Evolutionary conservation across 169 alveolate species (phyloP).

Genomic region (Eimeria falciformis): DNA sequence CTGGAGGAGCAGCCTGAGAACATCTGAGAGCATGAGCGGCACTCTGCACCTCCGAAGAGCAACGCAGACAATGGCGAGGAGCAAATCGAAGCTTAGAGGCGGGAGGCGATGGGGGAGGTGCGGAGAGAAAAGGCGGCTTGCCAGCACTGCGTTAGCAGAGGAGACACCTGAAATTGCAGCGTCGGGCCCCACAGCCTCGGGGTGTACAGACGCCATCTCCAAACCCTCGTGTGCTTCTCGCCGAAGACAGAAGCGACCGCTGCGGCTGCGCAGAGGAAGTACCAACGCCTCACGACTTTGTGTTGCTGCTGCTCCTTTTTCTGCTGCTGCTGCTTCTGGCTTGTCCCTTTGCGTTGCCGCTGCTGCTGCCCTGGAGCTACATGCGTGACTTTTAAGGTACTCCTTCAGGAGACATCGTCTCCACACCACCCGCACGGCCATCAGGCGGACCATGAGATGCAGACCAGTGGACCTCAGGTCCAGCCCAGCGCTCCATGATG

Average conservation of each 20-base stretch:
- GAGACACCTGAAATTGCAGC: neutral
- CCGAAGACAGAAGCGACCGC: conserved; percentile 42
- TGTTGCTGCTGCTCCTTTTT: conserved; percentile 6
- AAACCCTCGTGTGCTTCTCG: conserved; percentile 30
- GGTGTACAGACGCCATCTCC: conserved; percentile 40
- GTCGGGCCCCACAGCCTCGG: conserved; percentile 41
- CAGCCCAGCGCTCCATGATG: neutral
- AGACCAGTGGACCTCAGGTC: neutral
- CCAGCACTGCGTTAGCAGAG: neutral
- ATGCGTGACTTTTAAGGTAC: neutral
- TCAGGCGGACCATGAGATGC: conserved; percentile 3
- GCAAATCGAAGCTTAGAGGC: conserved; percentile 3
- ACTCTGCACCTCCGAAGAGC: conserved; percentile 59
- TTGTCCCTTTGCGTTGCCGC: neutral
- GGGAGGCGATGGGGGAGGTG: conserved; percentile 54
- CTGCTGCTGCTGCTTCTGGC: conserved; percentile 39
- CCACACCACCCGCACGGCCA: conserved; percentile 42
- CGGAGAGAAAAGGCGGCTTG: conserved; percentile 45
- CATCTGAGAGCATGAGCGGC: conserved; percentile 50
- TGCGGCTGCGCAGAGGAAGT: conserved; percentile 19
- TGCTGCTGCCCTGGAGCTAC: conserved; percentile 17
- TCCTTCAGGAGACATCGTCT: conserved; percentile 1
- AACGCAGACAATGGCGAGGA: conserved; percentile 43
- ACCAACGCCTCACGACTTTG: neutral
- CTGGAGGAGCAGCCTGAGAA: conserved; percentile 50